Base-by-base conservation (phyloP, 139 green algal species). In the Picochlorum sp. region DNA sequence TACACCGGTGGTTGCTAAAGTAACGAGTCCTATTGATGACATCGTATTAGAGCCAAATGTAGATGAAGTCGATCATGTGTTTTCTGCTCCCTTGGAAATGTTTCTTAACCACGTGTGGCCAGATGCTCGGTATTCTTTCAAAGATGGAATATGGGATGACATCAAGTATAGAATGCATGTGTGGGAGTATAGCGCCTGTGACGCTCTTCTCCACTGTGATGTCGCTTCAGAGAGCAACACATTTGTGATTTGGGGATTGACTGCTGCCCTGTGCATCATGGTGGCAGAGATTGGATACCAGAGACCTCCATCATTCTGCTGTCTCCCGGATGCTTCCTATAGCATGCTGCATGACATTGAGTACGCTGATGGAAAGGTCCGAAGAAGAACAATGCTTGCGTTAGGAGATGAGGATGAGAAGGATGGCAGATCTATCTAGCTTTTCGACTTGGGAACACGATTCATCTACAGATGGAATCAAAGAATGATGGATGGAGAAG, bases 231-330 rank as follows among this genome's bases (percentile, higher is more conserved):
- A 30, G 28, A 30, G 28, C 4, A 30, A 30, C 28, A 57, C 30
- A 10, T 79, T 65, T 34, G 18, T 72, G 20, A 77, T 90, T 9
- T 90, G 83, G 83, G 83, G 83, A 9, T 62, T 89, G 0, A 90
- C 82, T 26, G 83, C 83, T 4, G 64, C 64, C 45, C 72, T 77
- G n/a, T 73, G 83, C 24, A 82, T 87, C 21, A 49, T 71, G 4
- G 63, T 79, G 1, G 80, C 80, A 4, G 38, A 81, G 49, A 45
- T 73, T 24, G 78, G 67, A 1, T 65, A 79, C 21, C 65, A 57
- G 1, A 57, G 63, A 6, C 21, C 37, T 13, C 45, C 80, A 21
- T 41, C 65, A 51, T 5, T 86, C 86, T 47, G 49, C 62, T 47
- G 70, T 71, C 11, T 57, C 62, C 44, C 75, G 49, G 3, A 72